Evolutionary conservation across 306 rosid genomes (phyloP).

Genomic region (Glycyrrhiza uralensis): DNA sequence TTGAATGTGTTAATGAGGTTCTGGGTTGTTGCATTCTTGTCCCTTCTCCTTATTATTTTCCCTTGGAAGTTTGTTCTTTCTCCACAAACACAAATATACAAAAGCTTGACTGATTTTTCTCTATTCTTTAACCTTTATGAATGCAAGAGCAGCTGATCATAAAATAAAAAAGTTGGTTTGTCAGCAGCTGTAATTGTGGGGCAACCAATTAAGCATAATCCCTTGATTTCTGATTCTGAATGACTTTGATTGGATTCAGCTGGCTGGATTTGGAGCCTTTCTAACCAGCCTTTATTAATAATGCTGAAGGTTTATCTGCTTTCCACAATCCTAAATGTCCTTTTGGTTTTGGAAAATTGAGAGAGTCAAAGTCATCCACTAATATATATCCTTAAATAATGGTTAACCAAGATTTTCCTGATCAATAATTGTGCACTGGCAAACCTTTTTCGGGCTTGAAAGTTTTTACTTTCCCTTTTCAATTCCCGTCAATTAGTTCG

Average conservation of each 20-base stretch:
- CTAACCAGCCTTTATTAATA: conserved; percentile 25
- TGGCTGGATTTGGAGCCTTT: conserved; percentile 45
- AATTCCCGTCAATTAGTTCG: background rate
- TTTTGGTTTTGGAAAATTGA: conserved; percentile 22
- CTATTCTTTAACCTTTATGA: conserved; percentile 2
- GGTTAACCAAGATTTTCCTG: conserved; percentile 10
- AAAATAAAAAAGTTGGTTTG: conserved; percentile 26
- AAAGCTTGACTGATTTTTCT: background rate
- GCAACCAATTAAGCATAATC: conserved; percentile 37
- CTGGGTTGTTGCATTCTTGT: conserved; percentile 14
- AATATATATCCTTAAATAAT: background rate
- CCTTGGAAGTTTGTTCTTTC: conserved; percentile 22
- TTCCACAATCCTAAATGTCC: conserved; percentile 28
- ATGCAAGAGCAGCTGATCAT: conserved; percentile 19
- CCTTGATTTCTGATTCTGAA: conserved; percentile 48
- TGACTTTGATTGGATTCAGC: conserved; percentile 37
- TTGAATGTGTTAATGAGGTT: background rate
- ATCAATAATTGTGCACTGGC: conserved; percentile 30
- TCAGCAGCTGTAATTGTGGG: conserved; percentile 35
- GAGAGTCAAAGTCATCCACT: background rate
- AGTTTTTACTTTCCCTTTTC: background rate
- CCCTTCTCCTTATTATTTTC: conserved; percentile 16
- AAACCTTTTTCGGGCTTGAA: conserved; percentile 17
- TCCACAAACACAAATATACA: background rate
- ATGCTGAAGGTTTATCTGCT: conserved; percentile 17